Base-by-base conservation (phyloP, 2,329 filamentous ascomycete genomes). In the Sporothrix curviconia region DNA sequence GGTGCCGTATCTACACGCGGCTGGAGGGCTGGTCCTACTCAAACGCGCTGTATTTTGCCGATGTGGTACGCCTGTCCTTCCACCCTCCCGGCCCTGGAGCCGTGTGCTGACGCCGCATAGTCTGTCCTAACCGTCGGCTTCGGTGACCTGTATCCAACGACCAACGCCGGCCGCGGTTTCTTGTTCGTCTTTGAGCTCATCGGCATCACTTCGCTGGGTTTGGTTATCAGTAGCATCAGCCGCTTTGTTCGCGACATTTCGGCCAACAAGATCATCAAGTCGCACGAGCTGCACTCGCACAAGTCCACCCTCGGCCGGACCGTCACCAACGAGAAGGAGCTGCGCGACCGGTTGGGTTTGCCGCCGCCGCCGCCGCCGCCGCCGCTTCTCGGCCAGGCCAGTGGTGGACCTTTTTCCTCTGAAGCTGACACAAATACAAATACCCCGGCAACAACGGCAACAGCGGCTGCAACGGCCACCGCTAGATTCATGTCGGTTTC, bases 201-300 rank as follows among this genome's bases (percentile, higher is more conserved):
- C 22, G 86, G 86, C 7, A 86, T 85, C 60, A 81, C 89, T 34
- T 87, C 85, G 63, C 75, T 89, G 0, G 85, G 83, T 75, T 73
- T 89, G 30, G 81, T 88, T 64, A 81, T 89, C 19, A 79, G 78
- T 25, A 85, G 82, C 58, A 81, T 89, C 57, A 78, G 80, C 58
- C 81, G 77, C 43, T 86, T 86, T 59, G 80, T 79, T 2, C 65
- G 71, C 9, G 80, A 86, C 59, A 71, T 87, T 30, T 79, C 81
- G 24, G 75, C 80, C 50, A 78, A 84, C 60, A 85, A 87, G 39
- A 76, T 88, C 24, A 71, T 88, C 51, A 76, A 77, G 57, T 78
- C 77, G 40, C 84, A 86, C 65, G 71, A 83, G 52, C 74, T 82
- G 46, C 75, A 76, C 15, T 75, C 75, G 56, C 77, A 84, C 47